These are phyloP conservation scores for Xylariaceae sp. DNA, from an alignment of 2,329 filamentous ascomycete species.

Conservation along the genomic window DNA sequence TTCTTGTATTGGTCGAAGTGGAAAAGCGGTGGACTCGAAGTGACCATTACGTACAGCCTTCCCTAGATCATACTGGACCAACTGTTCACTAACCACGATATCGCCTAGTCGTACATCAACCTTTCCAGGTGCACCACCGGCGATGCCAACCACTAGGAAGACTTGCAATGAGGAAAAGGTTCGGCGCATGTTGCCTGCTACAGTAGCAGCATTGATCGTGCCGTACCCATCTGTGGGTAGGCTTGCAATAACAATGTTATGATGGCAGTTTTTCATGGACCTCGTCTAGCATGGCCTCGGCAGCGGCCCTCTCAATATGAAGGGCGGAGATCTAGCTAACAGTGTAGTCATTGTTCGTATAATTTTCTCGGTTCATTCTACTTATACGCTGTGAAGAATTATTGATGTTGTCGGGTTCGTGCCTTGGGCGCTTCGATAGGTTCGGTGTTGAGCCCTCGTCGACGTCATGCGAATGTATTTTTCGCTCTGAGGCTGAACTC, in stretches of 20 bases:
- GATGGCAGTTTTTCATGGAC: slow-evolving; percentile 29
- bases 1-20: background rate
- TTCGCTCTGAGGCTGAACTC: too few relatives aligned
- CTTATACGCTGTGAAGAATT: too few relatives aligned
- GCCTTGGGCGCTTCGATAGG: too few relatives aligned
- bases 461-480: too few relatives aligned
- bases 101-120: slow-evolving; percentile 40
- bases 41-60: slow-evolving; percentile 5
- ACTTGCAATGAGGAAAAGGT: slow-evolving; percentile 29
- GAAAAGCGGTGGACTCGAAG: slow-evolving; percentile 9
- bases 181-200: slow-evolving; percentile 28
- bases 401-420: too few relatives aligned
- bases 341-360: slow-evolving; percentile 31
- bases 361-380: too few relatives aligned
- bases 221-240: slow-evolving; percentile 30
- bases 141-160: slow-evolving; percentile 39
- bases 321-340: slow-evolving; percentile 46
- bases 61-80: slow-evolving; percentile 28
- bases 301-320: slow-evolving; percentile 39
- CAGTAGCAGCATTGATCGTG: slow-evolving; percentile 27
- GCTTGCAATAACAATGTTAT: slow-evolving; percentile 31
- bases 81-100: slow-evolving; percentile 31
- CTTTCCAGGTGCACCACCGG: slow-evolving; percentile 34
- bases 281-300: slow-evolving; percentile 42
- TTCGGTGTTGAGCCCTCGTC: too few relatives aligned